These are phyloP conservation scores for Thermomucor indicae-seudaticae DNA, from an alignment of 371 early-diverging fungal genomes.

Conservation along the genomic window DNA sequence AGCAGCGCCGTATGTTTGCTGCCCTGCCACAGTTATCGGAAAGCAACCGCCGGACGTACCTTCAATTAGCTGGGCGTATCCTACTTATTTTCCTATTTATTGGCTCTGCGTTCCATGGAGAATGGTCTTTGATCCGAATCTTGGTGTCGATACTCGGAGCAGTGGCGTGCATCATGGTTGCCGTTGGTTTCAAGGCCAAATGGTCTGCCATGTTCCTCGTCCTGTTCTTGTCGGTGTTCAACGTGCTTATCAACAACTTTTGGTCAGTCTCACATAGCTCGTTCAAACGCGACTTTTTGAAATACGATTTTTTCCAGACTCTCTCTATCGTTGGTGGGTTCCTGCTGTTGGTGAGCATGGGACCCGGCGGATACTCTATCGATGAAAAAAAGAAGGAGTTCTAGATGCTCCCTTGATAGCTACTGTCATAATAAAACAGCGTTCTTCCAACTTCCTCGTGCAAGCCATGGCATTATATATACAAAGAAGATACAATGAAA, in stretches of 20 bases:
- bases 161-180: slow-evolving; percentile 85
- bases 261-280: slow-evolving; percentile 79
- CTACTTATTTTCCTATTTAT: slow-evolving; percentile 86
- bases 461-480: too few species aligned
- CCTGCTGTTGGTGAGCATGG: slow-evolving; percentile 80
- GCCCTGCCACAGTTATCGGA: slow-evolving; percentile 79
- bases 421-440: too few species aligned
- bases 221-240: slow-evolving; percentile 77
- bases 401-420: too few species aligned
- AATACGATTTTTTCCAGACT: slow-evolving; percentile 97
- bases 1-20: slow-evolving; percentile 70
- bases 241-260: slow-evolving; percentile 91
- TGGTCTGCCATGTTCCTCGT: slow-evolving; percentile 88
- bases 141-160: slow-evolving; percentile 67
- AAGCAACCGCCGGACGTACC: slow-evolving; percentile 71
- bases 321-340: slow-evolving; percentile 92
- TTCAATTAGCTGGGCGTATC: slow-evolving; percentile 85
- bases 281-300: slow-evolving; percentile 80
- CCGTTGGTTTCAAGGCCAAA: slow-evolving; percentile 93
- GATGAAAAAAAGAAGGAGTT: slow-evolving; percentile 94
- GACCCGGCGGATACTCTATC: slow-evolving; percentile 84
- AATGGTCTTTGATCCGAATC: slow-evolving; percentile 63
- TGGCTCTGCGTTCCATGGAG: slow-evolving; percentile 78
- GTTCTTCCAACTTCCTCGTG: too few species aligned
- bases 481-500: neutral